Conservation (phyloP, 1,284 basidiomycete species). For the Trichosporon sp. region DNA sequence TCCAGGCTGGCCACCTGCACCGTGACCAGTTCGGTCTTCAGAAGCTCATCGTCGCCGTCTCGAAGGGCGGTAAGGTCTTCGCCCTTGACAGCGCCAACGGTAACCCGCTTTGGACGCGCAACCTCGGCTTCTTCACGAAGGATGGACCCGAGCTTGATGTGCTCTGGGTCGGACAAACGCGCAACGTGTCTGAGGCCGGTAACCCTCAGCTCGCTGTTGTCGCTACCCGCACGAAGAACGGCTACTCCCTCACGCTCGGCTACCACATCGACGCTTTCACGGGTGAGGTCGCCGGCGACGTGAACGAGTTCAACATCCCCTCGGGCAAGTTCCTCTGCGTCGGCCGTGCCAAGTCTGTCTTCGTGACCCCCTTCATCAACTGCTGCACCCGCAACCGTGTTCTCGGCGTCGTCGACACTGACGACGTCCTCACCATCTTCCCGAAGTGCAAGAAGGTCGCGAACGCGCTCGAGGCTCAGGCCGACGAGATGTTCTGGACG, state of each 20-base stretch:
- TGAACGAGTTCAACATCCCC: slow-evolving; percentile 38
- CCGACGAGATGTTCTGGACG: slow-evolving; percentile 43
- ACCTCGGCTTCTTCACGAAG: slow-evolving; percentile 56
- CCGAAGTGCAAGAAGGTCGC: slow-evolving; percentile 54
- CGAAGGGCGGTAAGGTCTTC: slow-evolving; percentile 73
- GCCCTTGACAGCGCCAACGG: slow-evolving; percentile 80
- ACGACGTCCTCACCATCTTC: slow-evolving; percentile 49
- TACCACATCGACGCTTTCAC: slow-evolving; percentile 80
- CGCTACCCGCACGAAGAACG: slow-evolving; percentile 33
- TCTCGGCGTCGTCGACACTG: slow-evolving; percentile 46
- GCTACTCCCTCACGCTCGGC: slow-evolving; percentile 61
- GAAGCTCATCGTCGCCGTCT: slow-evolving; percentile 77
- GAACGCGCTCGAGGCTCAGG: slow-evolving; percentile 38
- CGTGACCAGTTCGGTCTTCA: slow-evolving; percentile 86
- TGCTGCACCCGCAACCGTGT: slow-evolving; percentile 49
- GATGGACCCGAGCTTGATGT: slow-evolving; percentile 45
- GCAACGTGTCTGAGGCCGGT: slow-evolving; percentile 43
- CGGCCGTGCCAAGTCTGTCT: slow-evolving; percentile 42
- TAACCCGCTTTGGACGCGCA: slow-evolving; percentile 71
- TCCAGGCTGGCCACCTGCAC: slow-evolving; percentile 56
- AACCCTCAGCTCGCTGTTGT: slow-evolving; percentile 49
- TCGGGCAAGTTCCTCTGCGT: slow-evolving; percentile 44
- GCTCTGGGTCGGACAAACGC: slow-evolving; percentile 43
- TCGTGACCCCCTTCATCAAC: slow-evolving; percentile 50
- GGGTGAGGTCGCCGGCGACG: slow-evolving; percentile 60